Evolutionary conservation across 805 yeast species (phyloP).

Genomic region (Candida germanica): DNA sequence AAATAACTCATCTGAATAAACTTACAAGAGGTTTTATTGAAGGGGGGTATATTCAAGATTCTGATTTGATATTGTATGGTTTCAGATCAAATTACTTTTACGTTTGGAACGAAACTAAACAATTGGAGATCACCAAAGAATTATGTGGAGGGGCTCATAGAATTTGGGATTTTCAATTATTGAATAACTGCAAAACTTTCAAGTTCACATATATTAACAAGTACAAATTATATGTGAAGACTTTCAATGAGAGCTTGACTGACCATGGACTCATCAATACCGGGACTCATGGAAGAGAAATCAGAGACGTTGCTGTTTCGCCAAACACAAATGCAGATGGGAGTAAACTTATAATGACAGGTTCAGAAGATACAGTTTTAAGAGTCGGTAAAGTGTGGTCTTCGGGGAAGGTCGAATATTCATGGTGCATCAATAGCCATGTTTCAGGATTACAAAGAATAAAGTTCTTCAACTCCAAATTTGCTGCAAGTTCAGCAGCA

Average conservation of each 20-base stretch:
- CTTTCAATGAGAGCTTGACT: constrained; percentile 18
- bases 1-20: constrained; percentile 51
- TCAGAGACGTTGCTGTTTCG: constrained; percentile 68
- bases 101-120: constrained; percentile 77
- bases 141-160: constrained; percentile 92
- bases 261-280: constrained; percentile 32
- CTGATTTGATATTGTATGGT: constrained; percentile 63
- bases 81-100: constrained; percentile 78
- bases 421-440: constrained; percentile 72
- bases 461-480: constrained; percentile 52
- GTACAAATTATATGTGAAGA: constrained; percentile 42
- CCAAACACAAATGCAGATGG: constrained; percentile 23
- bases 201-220: constrained; percentile 56
- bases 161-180: constrained; percentile 58
- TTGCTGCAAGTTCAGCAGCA: constrained; percentile 59
- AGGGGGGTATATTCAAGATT: constrained; percentile 51
- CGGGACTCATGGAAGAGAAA: constrained; percentile 92
- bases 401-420: constrained; percentile 43
- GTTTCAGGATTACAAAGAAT: constrained; percentile 84
- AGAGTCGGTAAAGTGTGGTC: constrained; percentile 45
- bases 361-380: constrained; percentile 85
- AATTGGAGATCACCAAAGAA: constrained; percentile 64
- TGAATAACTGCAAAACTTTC: neutral
- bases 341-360: constrained; percentile 58
- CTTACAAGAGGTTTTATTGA: constrained; percentile 77